These are phyloP conservation scores for Suillus decipiens DNA, from an alignment of 768 basidiomycete genomes.

Conservation along the genomic window DNA sequence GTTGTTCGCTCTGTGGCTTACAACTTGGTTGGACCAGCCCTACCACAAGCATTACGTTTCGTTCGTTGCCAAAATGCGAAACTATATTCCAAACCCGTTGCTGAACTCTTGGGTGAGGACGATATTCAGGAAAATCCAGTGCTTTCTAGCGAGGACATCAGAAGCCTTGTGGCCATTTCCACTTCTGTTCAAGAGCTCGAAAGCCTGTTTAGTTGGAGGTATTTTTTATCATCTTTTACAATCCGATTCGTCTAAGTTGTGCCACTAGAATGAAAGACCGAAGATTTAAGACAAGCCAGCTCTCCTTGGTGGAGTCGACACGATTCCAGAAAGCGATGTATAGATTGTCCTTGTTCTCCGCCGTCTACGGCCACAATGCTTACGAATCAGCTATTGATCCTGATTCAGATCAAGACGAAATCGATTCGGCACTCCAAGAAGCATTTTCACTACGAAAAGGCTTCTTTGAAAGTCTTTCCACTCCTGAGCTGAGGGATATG, in stretches of 20 bases:
- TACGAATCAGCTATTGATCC: conserved; percentile 9
- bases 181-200: conserved; percentile 32
- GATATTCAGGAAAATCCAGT: conserved; percentile 17
- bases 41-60: conserved; percentile 33
- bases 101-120: not conserved
- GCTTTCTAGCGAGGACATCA: conserved; percentile 24
- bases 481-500: conserved; percentile 24
- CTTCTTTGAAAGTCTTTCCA: conserved; percentile 15
- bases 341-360: conserved; percentile 27
- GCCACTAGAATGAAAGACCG: conserved; percentile 39
- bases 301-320: conserved; percentile 34
- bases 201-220: conserved; percentile 43
- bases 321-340: conserved; percentile 34
- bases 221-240: conserved; percentile 10
- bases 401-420: conserved; percentile 8
- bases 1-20: conserved; percentile 32
- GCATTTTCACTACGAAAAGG: conserved; percentile 14
- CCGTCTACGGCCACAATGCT: conserved; percentile 11
- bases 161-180: conserved; percentile 26
- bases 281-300: conserved; percentile 28
- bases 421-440: conserved; percentile 5
- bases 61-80: conserved; percentile 19
- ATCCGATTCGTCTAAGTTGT: not conserved
- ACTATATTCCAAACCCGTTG: not conserved
- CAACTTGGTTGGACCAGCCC: conserved; percentile 31